phyloP scores from a whole-genome alignment of 2,329 filamentous ascomycete genomes.

The Xylariales sp. region DNA sequence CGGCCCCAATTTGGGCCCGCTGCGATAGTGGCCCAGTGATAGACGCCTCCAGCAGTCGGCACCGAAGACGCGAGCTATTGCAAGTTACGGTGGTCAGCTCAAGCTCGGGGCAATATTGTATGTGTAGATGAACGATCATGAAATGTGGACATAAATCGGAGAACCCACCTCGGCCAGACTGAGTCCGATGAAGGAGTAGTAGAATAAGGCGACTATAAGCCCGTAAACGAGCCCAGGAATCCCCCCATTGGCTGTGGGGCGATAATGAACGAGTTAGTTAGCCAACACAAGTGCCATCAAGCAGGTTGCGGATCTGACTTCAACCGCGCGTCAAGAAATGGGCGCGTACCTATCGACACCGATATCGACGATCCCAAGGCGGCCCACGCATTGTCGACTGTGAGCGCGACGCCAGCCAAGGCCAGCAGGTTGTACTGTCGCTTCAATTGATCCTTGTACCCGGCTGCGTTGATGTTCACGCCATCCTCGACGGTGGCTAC shows the following conservation, averaged over 20 bases:
- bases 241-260: conserved; percentile 38
- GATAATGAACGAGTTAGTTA: too few relatives aligned
- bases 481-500: conserved; percentile 30
- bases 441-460: conserved; percentile 58
- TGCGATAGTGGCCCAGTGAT: conserved; percentile 58
- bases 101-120: too few relatives aligned
- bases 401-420: conserved; percentile 56
- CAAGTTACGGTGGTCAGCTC: too few relatives aligned
- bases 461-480: conserved; percentile 56
- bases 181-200: conserved; percentile 37
- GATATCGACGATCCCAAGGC: conserved; percentile 58
- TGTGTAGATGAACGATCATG: too few relatives aligned
- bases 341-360: conserved; percentile 44
- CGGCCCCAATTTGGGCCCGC: conserved; percentile 51
- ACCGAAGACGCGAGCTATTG: conserved; percentile 57
- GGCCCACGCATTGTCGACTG: conserved; percentile 62
- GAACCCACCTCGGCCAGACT: conserved; percentile 28
- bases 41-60: conserved; percentile 55
- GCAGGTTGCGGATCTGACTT: too few relatives aligned
- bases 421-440: conserved; percentile 58
- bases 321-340: too few relatives aligned
- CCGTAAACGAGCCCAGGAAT: conserved; percentile 37
- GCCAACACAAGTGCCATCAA: too few relatives aligned
- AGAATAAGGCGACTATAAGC: conserved; percentile 36
- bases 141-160: background rate